These are phyloP conservation scores for Colletotrichum agaves DNA, from an alignment of 2,329 filamentous ascomycete species.

Conservation along the genomic window DNA sequence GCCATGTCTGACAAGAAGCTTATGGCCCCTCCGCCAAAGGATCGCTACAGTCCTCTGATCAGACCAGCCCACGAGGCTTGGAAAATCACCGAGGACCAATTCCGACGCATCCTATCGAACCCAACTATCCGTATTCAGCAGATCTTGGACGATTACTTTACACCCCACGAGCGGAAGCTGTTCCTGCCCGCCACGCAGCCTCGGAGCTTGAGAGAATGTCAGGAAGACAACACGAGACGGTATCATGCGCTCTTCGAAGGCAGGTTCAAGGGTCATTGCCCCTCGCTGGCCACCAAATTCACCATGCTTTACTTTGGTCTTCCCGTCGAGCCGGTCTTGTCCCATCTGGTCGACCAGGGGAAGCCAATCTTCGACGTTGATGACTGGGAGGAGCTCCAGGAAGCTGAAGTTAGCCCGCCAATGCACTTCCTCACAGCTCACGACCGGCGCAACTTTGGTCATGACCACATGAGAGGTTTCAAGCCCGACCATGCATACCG, in stretches of 20 bases:
- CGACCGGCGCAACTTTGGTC: conserved; percentile 45
- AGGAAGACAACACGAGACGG: conserved; percentile 44
- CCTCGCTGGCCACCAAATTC: conserved; percentile 53
- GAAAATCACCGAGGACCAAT: conserved; percentile 45
- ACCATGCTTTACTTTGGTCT: conserved; percentile 60
- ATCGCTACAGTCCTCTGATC: conserved; percentile 41
- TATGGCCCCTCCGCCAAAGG: neutral
- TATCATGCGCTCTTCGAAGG: conserved; percentile 46
- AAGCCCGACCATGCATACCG: neutral
- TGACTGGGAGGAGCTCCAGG: conserved; percentile 38
- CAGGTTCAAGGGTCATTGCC: conserved; percentile 44
- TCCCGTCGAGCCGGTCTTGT: conserved; percentile 52
- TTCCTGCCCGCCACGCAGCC: conserved; percentile 44
- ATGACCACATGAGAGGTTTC: conserved; percentile 38
- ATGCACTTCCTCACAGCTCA: conserved; percentile 48
- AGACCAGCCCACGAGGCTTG: conserved; percentile 40
- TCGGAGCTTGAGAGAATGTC: conserved; percentile 44
- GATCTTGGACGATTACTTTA: conserved; percentile 49
- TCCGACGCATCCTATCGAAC: conserved; percentile 42
- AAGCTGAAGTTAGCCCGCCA: conserved; percentile 42
- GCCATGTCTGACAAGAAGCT: conserved; percentile 6
- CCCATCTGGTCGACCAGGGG: conserved; percentile 36
- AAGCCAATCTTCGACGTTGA: conserved; percentile 41
- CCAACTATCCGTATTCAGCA: conserved; percentile 41
- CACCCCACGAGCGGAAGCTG: conserved; percentile 46